These are phyloP conservation scores for Candida dubliniensis DNA, from an alignment of 1,139 yeast genomes.

Conservation along the genomic window DNA sequence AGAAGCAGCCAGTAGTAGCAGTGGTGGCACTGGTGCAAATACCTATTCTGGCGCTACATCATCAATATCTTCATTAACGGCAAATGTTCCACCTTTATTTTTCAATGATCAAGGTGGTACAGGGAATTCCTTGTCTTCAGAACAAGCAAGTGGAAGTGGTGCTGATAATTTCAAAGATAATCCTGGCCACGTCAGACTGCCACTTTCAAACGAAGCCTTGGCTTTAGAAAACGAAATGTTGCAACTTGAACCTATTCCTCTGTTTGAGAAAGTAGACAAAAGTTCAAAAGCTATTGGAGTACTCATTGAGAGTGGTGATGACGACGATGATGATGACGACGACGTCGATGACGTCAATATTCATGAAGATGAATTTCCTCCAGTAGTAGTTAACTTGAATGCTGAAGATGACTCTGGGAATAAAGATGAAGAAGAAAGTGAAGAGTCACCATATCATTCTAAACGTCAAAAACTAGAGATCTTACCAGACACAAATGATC, in stretches of 20 bases:
- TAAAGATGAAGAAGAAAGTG: conserved; percentile 1
- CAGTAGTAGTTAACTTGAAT: conserved; percentile 1
- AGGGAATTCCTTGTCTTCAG: conserved; percentile 18
- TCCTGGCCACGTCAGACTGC: no score
- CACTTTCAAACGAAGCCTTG: no score
- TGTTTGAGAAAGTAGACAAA: no score
- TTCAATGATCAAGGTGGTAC: conserved; percentile 2
- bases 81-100: conserved; percentile 5
- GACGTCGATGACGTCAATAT: conserved; percentile 7
- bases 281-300: conserved; percentile 12
- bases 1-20: conserved; percentile 5
- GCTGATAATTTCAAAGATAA: not conserved
- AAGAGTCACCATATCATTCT: not conserved
- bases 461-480: conserved; percentile 12
- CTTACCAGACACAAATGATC: conserved; percentile 10
- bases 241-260: no score
- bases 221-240: no score
- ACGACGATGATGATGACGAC: not conserved
- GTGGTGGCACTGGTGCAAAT: conserved; percentile 6
- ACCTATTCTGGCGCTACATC: conserved; percentile 8
- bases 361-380: conserved; percentile 12
- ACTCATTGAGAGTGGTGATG: conserved; percentile 27
- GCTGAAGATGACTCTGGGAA: conserved; percentile 9
- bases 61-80: conserved; percentile 6
- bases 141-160: conserved; percentile 27